A percentile compares a stretch with the other conserved stretches of the same genome.
phyloP scores from a whole-genome alignment of 2,329 filamentous ascomycete genomes.

The Penicillium sp. region DNA sequence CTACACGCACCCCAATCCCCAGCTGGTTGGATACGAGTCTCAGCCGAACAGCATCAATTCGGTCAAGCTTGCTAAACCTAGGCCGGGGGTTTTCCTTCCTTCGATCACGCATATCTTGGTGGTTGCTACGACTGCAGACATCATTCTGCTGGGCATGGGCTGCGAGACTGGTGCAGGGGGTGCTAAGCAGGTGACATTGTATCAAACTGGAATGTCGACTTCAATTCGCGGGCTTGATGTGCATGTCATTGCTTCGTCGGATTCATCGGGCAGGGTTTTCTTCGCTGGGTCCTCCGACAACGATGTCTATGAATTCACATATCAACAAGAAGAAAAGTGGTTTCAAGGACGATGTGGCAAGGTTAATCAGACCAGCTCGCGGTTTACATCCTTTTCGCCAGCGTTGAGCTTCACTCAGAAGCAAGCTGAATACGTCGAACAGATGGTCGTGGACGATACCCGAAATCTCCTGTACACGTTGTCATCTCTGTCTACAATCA shows the following conservation, averaged over 20 bases:
- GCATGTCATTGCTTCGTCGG: slow-evolving; percentile 71
- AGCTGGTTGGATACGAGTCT: slow-evolving; percentile 88
- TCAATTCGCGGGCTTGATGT: slow-evolving; percentile 73
- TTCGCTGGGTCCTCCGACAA: slow-evolving; percentile 77
- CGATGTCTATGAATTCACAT: slow-evolving; percentile 89
- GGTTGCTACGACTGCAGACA: slow-evolving; percentile 78
- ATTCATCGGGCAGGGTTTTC: slow-evolving; percentile 82
- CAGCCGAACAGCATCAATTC: slow-evolving; percentile 82
- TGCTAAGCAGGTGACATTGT: slow-evolving; percentile 70
- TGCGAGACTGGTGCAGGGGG: slow-evolving; percentile 62
- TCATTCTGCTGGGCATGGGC: slow-evolving; percentile 81
- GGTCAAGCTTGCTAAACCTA: slow-evolving; percentile 82
- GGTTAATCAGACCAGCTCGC: slow-evolving; percentile 77
- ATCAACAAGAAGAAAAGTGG: slow-evolving; percentile 97
- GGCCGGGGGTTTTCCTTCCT: slow-evolving; percentile 79
- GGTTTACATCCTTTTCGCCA: slow-evolving; percentile 58
- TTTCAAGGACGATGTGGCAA: slow-evolving; percentile 85
- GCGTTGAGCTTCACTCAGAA: slow-evolving; percentile 39
- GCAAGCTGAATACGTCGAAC: slow-evolving; percentile 61
- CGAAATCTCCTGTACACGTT: slow-evolving; percentile 87
- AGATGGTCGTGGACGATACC: slow-evolving; percentile 85
- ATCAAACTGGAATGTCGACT: slow-evolving; percentile 82
- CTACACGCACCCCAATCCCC: slow-evolving; percentile 87
- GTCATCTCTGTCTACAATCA: slow-evolving; percentile 81
- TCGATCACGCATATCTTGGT: slow-evolving; percentile 85